Evolutionary conservation across 2,329 filamentous ascomycete genomes (phyloP), one percentile per base, ranked within the genome.

Genomic region (Trematosphaeria pertusa): DNA sequence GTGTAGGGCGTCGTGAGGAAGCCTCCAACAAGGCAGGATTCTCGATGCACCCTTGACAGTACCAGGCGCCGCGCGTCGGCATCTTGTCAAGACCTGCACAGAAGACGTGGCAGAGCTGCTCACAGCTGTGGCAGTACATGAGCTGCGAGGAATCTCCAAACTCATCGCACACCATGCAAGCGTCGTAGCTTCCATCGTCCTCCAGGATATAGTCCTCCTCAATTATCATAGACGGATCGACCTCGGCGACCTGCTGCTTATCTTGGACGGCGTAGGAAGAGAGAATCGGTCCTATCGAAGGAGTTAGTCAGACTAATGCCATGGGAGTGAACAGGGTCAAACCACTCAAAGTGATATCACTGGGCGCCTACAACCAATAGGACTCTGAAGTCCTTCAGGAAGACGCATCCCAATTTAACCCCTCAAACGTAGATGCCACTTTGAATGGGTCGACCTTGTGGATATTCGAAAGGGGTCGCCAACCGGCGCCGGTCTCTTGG

Each of bases 111-210:
- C 93, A 96, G 33, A 89, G 84, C 24, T 87, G 86, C 77, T 96
- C 88, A 76, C 94, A 99, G 64, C 86, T 87, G 71, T 97, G 91
- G 75, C 94, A 99, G 50, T 96, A 84, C 57, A 97, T 85, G 41
- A 96, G 82, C 14, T 91, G 81, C 55, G 95, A 88, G 71, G 94
- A 88, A 60, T 93, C 85, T 57, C 94, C 91, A 58, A 86, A 80
- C 39, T 85, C 83, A 54, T 88, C 87, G 77, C 94, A 99, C 39
- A 97, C 81, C 39, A 90, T 87, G 72, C 94, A 99, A 14, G 89
- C 89, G 46, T 84, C 84, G 45, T 67, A 67, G 43, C 62, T 67
- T 21, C 65, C 67, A 42, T 71, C 68, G 38, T 72, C 80, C 78
- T 66, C 64, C 14, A 64, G 64, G 47, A 58, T 84, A 48, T 89